Evolutionary conservation across 768 basidiomycete species (phyloP).

Genomic region (Agaricus bisporus): DNA sequence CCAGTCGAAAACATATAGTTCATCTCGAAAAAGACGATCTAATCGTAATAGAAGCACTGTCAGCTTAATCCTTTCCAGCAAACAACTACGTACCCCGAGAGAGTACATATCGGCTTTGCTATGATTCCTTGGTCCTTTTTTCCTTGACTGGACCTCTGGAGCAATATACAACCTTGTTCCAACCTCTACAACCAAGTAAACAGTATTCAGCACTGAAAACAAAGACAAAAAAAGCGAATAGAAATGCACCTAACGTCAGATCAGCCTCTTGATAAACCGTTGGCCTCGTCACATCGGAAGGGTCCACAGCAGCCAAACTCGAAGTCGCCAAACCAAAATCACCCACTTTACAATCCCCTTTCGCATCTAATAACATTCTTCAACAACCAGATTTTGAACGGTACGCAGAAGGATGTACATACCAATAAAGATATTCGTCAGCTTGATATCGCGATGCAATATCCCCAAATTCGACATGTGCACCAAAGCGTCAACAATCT

Average conservation of each 20-base stretch:
- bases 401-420: slow-evolving; percentile 14
- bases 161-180: slow-evolving; percentile 92
- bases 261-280: slow-evolving; percentile 47
- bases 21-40: slow-evolving; percentile 99
- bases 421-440: slow-evolving; percentile 94
- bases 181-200: slow-evolving; percentile 47
- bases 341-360: slow-evolving; percentile 87
- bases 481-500: slow-evolving; percentile 83
- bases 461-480: slow-evolving; percentile 90
- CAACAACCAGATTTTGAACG: neutral
- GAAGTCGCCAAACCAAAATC: slow-evolving; percentile 92
- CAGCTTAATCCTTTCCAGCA: neutral
- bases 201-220: neutral
- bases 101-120: slow-evolving; percentile 94
- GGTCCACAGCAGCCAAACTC: slow-evolving; percentile 72
- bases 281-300: slow-evolving; percentile 54
- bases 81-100: slow-evolving; percentile 58
- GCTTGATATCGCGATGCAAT: slow-evolving; percentile 84
- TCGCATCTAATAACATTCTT: slow-evolving; percentile 45
- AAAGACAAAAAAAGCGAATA: neutral
- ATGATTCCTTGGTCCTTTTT: slow-evolving; percentile 65
- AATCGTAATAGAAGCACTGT: neutral
- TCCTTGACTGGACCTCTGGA: slow-evolving; percentile 74
- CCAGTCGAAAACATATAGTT: slow-evolving; percentile 79
- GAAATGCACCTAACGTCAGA: slow-evolving; percentile 61